Evolutionary conservation across 306 rosid species (phyloP).

Genomic region (Purshia tridentata): DNA sequence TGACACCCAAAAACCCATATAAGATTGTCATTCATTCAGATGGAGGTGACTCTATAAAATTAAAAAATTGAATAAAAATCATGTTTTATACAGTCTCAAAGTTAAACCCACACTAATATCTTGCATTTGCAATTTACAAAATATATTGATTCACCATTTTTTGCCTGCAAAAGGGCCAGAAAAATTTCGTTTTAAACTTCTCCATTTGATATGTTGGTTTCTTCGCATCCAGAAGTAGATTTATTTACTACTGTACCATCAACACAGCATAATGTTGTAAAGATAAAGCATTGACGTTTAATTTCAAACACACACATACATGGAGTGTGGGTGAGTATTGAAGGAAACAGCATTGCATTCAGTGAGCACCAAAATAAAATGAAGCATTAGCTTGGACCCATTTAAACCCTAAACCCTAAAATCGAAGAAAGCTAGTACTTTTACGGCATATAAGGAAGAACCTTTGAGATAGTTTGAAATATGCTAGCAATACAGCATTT

Average conservation of each 20-base stretch:
- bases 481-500: not conserved
- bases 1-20: not conserved
- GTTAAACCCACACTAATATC: not conserved
- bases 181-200: not conserved
- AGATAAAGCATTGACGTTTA: not conserved
- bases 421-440: not conserved
- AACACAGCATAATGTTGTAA: not conserved
- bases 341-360: not conserved
- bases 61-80: not conserved
- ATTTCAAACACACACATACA: not conserved
- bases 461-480: not conserved
- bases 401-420: constrained; percentile 21
- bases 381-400: not conserved
- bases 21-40: constrained; percentile 4
- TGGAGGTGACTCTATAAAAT: not conserved
- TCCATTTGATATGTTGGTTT: not conserved
- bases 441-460: not conserved
- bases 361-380: not conserved
- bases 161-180: not conserved
- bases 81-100: not conserved
- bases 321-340: not conserved
- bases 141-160: not conserved
- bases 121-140: not conserved
- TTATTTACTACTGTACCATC: not conserved
- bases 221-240: not conserved